Base-by-base conservation (phyloP, 768 basidiomycete genomes). In the Lactifluus pinguis region DNA sequence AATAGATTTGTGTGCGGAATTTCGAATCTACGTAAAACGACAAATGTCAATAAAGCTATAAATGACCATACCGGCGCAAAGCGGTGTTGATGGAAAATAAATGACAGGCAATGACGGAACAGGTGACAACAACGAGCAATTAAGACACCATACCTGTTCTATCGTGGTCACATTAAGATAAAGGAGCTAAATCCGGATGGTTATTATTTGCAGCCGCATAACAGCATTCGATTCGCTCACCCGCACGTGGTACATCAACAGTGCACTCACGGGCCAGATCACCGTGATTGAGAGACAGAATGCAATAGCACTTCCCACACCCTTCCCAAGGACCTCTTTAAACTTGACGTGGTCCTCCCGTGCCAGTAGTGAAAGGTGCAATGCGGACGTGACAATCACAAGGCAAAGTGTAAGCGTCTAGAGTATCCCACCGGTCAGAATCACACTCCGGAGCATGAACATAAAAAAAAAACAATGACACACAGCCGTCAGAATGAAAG, bases 161-260 rank as follows among this genome's bases (percentile, higher is more conserved):
- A 98, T 93, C n/a, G 94, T 98, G 9, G 95, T 97, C 39, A 92
- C 79, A 72, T 95, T 95, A 64, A 93, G 76, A 36, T 93, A 70
- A 55, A 95, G 74, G 51, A 98, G 78, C 87, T 91, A 70, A 39
- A 61, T 54, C 58, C 34, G 48, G 29, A 59, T 47, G 47, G 65
- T 62, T 38, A 65, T 42, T 42, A 53, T 34, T 49, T 13, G 15
- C 44, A 34, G 17, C 41, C 59, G 53, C 53, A 48, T 21, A 48
- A 42, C 50, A 48, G 17, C 5, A 38, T 30, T 15, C 45, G 19
- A 36, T 52, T 34, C 6, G 76, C 89, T 69, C 72, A 94, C 92
- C 73, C 94, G 80, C 71, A 91, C 72, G 76, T 98, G 94, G 74
- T 95, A 98, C 13, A 74, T 76, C 58, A 95, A 70, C 61, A 98